A percentile compares a stretch with the other conserved stretches of the same genome.
These are phyloP conservation scores for Erodium moschatum DNA, from an alignment of 441 rosid species.

Conservation along the genomic window DNA sequence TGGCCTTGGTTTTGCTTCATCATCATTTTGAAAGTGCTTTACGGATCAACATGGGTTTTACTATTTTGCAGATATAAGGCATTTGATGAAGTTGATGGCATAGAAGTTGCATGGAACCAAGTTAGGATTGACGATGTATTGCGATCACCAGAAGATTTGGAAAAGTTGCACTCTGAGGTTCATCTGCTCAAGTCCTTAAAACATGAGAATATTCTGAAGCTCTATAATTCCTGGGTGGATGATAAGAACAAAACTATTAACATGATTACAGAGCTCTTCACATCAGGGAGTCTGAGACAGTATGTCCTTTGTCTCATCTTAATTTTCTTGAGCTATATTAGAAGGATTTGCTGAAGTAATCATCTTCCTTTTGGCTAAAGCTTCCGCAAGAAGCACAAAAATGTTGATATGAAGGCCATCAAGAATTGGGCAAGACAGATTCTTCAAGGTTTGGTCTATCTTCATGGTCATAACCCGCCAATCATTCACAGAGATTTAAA, in stretches of 20 bases:
- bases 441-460: too few species aligned
- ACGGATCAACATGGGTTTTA: neutral
- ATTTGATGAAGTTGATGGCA: slow-evolving; percentile 89
- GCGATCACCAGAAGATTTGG: slow-evolving; percentile 81
- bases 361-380: slow-evolving; percentile 24
- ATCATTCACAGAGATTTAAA: slow-evolving; percentile 73
- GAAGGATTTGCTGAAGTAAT: neutral
- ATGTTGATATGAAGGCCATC: slow-evolving; percentile 29
- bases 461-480: too few species aligned
- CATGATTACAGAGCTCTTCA: slow-evolving; percentile 89
- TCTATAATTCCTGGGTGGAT: slow-evolving; percentile 89
- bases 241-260: slow-evolving; percentile 66
- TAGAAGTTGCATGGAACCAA: slow-evolving; percentile 97
- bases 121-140: slow-evolving; percentile 79
- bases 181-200: slow-evolving; percentile 83
- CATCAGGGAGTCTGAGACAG: slow-evolving; percentile 97
- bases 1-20: neutral
- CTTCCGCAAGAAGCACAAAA: slow-evolving; percentile 76
- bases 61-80: slow-evolving; percentile 61
- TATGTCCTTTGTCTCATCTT: slow-evolving; percentile 25
- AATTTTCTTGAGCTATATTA: neutral
- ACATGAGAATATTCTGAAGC: slow-evolving; percentile 86
- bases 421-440: too few species aligned
- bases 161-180: slow-evolving; percentile 81
- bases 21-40: too few species aligned